Percentiles rank a stretch among this genome's conserved stretches.
Evolutionary conservation across 83 land plant species (phyloP).

Genomic region (Thuja plicata): DNA sequence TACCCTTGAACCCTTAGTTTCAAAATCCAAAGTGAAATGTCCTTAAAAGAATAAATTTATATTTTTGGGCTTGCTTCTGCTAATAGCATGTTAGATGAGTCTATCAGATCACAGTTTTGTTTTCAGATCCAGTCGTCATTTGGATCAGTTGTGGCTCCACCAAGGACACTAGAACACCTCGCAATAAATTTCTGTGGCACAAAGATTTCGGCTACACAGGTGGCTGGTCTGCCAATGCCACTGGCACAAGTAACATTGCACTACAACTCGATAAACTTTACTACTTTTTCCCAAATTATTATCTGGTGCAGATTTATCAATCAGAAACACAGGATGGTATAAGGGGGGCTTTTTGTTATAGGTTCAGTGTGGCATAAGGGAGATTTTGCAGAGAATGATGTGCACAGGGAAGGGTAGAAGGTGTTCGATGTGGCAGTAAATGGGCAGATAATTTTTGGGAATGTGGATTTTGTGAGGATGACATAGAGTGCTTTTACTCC

Average conservation of each 20-base stretch:
- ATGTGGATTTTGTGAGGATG: conserved; percentile 67
- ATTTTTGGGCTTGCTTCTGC: too few relatives aligned
- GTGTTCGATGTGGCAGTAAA: conserved; percentile 82
- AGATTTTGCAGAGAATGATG: conserved; percentile 77
- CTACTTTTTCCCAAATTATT: conserved; percentile 83
- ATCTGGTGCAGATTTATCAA: conserved; percentile 78
- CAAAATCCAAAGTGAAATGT: too few relatives aligned
- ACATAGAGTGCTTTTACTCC: conserved; percentile 64
- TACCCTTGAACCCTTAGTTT: too few relatives aligned
- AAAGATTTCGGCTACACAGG: conserved; percentile 87
- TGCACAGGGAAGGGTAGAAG: conserved; percentile 56
- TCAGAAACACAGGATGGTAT: conserved; percentile 56
- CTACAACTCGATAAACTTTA: conserved; percentile 74
- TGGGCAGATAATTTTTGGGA: conserved; percentile 42
- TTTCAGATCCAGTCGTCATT: conserved; percentile 68
- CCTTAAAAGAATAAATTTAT: too few relatives aligned
- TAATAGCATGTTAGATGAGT: too few relatives aligned
- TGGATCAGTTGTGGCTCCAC: conserved; percentile 92
- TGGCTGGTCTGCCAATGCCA: conserved; percentile 69
- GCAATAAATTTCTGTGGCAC: conserved; percentile 57
- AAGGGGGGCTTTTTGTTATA: conserved; percentile 49
- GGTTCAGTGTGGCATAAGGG: conserved; percentile 67
- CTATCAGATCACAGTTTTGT: too few relatives aligned
- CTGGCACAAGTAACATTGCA: conserved; percentile 43
- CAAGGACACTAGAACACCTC: conserved; percentile 42